phyloP scores from a whole-genome alignment of 306 rosid genomes.

The Casuarina equisetifolia region DNA sequence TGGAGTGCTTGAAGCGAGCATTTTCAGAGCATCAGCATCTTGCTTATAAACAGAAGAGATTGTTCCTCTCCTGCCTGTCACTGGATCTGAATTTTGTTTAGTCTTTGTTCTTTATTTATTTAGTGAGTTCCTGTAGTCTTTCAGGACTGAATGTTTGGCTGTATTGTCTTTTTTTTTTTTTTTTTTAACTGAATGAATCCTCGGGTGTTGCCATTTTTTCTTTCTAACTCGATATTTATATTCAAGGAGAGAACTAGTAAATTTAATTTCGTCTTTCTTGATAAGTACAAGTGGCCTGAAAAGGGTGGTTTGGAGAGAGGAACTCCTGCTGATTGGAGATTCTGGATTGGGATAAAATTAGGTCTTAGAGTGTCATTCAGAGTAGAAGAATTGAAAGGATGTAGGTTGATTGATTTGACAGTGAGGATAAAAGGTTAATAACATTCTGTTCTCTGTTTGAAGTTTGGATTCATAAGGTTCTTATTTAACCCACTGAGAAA shows the following conservation, averaged over 20 bases:
- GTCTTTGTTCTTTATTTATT: neutral
- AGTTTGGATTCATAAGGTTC: neutral
- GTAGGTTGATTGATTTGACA: neutral
- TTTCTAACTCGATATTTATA: neutral
- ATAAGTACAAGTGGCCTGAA: neutral
- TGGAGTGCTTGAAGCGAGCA: neutral
- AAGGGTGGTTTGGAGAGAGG: neutral
- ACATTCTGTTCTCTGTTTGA: neutral
- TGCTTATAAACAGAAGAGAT: neutral
- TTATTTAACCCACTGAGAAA: neutral
- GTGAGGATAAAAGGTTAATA: neutral
- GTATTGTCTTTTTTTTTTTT: neutral
- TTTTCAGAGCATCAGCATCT: neutral
- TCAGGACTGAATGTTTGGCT: neutral
- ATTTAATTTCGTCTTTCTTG: neutral
- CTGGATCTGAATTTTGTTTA: neutral
- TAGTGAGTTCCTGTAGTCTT: neutral
- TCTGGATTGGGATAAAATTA: slow-evolving; percentile 2
- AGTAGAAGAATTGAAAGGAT: neutral
- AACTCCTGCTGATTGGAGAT: neutral
- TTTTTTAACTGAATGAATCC: neutral
- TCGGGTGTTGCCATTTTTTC: neutral
- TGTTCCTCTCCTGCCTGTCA: neutral
- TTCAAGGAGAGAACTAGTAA: neutral
- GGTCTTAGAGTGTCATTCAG: neutral